phyloP scores from a whole-genome alignment of 768 basidiomycete genomes.

The Pleurotus cornucopiae region DNA sequence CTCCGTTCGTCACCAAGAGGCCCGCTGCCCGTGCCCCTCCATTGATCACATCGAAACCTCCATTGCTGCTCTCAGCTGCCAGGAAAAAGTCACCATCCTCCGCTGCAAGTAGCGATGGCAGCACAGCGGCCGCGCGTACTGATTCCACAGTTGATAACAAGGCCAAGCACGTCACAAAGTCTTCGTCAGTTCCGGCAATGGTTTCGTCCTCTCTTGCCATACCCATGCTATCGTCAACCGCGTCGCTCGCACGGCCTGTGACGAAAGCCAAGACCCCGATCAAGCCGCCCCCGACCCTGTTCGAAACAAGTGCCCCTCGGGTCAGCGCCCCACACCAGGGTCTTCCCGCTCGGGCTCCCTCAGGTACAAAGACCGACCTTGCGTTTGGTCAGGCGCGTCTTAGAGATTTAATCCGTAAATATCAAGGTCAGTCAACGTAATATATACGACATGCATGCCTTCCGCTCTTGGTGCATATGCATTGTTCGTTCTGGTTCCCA shows the following conservation, averaged over 20 bases:
- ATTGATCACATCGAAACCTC: neutral
- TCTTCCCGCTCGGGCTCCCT: slow-evolving; percentile 17
- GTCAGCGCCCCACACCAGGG: slow-evolving; percentile 6
- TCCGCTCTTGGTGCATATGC: neutral
- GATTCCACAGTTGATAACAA: slow-evolving; percentile 7
- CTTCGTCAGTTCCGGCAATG: slow-evolving; percentile 63
- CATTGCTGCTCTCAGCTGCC: slow-evolving; percentile 3
- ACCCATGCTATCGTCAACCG: slow-evolving; percentile 72
- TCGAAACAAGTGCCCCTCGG: slow-evolving; percentile 17
- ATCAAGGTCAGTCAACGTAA: slow-evolving; percentile 44
- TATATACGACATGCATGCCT: neutral
- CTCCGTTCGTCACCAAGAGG: neutral
- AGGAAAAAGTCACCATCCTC: slow-evolving; percentile 6
- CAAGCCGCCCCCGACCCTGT: slow-evolving; percentile 32
- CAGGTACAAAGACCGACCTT: slow-evolving; percentile 39
- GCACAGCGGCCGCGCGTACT: neutral
- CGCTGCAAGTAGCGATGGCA: slow-evolving; percentile 4
- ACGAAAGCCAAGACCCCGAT: slow-evolving; percentile 16
- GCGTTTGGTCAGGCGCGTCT: slow-evolving; percentile 76
- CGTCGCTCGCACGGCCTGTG: slow-evolving; percentile 59
- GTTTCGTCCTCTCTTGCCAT: slow-evolving; percentile 70
- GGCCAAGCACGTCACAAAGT: slow-evolving; percentile 44
- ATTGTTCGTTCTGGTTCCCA: neutral
- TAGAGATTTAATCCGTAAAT: slow-evolving; percentile 78
- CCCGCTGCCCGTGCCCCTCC: slow-evolving; percentile 8